Evolutionary conservation across 192 early-diverging fungal species (phyloP).

Genomic region (Irineochytrium annulatum): DNA sequence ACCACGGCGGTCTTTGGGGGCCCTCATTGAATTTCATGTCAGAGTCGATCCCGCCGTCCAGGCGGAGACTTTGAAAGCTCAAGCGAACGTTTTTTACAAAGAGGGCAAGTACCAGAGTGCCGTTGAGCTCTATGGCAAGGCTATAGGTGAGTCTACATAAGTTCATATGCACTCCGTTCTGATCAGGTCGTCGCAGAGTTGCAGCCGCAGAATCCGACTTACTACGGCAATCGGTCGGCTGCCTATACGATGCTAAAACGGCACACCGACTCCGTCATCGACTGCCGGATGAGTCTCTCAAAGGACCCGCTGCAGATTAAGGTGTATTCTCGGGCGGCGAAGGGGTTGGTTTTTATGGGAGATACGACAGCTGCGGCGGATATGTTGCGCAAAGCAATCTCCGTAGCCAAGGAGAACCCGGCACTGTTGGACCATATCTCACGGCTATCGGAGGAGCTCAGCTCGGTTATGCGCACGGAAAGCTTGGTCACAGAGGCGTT

Average conservation of each 20-base stretch:
- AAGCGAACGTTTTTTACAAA: conserved; percentile 71
- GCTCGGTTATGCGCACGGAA: conserved; percentile 15
- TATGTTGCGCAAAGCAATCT: conserved; percentile 10
- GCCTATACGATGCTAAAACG: conserved; percentile 67
- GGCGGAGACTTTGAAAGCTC: conserved; percentile 65
- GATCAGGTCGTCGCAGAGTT: conserved; percentile 36
- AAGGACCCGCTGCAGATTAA: conserved; percentile 62
- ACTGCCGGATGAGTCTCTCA: conserved; percentile 56
- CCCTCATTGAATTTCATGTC: no score
- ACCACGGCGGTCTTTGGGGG: no score
- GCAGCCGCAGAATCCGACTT: conserved; percentile 58
- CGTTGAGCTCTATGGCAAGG: conserved; percentile 63
- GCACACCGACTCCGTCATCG: conserved; percentile 55
- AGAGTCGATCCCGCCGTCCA: not conserved
- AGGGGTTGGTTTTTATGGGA: conserved; percentile 69
- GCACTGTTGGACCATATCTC: not conserved
- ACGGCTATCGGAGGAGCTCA: conserved; percentile 23
- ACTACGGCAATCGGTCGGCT: conserved; percentile 75
- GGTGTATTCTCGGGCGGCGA: conserved; percentile 63
- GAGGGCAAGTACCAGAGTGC: conserved; percentile 62
- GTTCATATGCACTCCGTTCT: not conserved
- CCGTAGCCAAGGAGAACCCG: not conserved
- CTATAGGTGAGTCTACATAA: conserved; percentile 52
- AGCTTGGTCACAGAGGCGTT: not conserved
- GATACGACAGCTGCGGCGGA: conserved; percentile 55